Percentiles rank a stretch among this genome's conserved stretches.
Evolutionary conservation across 495 filamentous ascomycete species (phyloP).

Genomic region (Pseudoneurospora amorphoporcata): DNA sequence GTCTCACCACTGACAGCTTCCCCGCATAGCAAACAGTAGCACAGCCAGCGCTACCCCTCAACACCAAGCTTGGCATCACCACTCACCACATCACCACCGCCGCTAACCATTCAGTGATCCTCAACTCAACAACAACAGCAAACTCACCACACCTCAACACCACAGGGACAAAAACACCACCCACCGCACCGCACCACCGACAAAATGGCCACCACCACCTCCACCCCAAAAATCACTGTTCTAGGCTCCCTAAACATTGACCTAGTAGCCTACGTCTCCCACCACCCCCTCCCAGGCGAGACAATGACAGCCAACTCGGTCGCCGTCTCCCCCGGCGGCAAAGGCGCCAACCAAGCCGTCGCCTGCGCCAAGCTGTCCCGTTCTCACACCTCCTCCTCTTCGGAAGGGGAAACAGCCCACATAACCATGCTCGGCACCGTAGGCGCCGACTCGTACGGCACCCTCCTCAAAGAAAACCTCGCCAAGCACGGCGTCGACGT

Average conservation of each 20-base stretch:
- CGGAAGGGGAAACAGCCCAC: slow-evolving; percentile 24
- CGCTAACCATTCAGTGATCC: not conserved
- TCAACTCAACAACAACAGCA: not conserved
- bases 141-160: not conserved
- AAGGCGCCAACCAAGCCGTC: slow-evolving; percentile 93
- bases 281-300: slow-evolving; percentile 74
- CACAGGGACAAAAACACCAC: not conserved
- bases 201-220: slow-evolving; percentile 11
- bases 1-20: not conserved
- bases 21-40: not conserved
- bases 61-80: not conserved
- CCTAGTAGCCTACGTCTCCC: slow-evolving; percentile 75
- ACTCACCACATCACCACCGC: not conserved
- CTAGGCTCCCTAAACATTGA: slow-evolving; percentile 93
- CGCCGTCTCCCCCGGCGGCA: slow-evolving; percentile 74
- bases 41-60: not conserved
- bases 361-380: slow-evolving; percentile 49
- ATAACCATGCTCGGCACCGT: slow-evolving; percentile 81
- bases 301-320: slow-evolving; percentile 76
- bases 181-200: not conserved
- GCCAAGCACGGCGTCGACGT: slow-evolving; percentile 52
- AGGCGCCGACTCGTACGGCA: slow-evolving; percentile 57
- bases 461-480: slow-evolving; percentile 40
- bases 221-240: slow-evolving; percentile 49
- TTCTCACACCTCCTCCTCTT: slow-evolving; percentile 10